Conservation (phyloP, 2,329 filamentous ascomycete genomes). For the Didymella keratinophila region DNA sequence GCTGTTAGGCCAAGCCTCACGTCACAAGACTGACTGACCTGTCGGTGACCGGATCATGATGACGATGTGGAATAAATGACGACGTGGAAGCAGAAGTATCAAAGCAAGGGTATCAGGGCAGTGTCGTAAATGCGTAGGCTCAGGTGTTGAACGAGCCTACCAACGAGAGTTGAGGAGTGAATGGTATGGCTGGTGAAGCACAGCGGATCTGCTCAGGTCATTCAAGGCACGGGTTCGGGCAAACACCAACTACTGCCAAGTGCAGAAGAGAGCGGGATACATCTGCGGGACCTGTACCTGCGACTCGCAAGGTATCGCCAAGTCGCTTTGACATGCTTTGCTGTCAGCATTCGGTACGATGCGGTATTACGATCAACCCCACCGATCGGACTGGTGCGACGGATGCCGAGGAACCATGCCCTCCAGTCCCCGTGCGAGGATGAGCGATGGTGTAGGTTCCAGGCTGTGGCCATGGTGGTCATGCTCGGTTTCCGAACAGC, state of each 20-base stretch:
- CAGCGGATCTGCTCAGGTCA: constrained; percentile 14
- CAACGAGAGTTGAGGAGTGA: constrained; percentile 10
- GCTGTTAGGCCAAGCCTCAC: neutral
- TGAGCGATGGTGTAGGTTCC: constrained; percentile 1
- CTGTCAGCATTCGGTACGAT: constrained; percentile 1
- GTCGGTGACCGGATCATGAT: constrained; percentile 34
- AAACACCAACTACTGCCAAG: constrained; percentile 19
- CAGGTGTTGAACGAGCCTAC: constrained; percentile 20
- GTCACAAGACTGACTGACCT: constrained; percentile 21
- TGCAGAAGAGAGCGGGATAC: constrained; percentile 17
- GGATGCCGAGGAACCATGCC: constrained; percentile 13
- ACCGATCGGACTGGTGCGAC: constrained; percentile 17
- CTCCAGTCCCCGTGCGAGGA: constrained; percentile 11
- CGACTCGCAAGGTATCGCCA: constrained; percentile 21
- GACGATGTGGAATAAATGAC: neutral
- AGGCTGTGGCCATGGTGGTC: constrained; percentile 8
- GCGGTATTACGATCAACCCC: constrained; percentile 15
- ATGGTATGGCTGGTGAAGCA: neutral
- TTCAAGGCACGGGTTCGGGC: constrained; percentile 14
- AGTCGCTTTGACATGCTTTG: constrained; percentile 10
- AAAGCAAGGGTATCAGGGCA: constrained; percentile 2
- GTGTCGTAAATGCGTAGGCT: constrained; percentile 2
- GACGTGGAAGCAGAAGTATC: neutral
- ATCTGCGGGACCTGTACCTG: constrained; percentile 8
- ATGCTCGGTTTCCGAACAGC: constrained; percentile 24